Conservation (phyloP, 73 alveolate genomes). For the Blepharisma japonicum region DNA sequence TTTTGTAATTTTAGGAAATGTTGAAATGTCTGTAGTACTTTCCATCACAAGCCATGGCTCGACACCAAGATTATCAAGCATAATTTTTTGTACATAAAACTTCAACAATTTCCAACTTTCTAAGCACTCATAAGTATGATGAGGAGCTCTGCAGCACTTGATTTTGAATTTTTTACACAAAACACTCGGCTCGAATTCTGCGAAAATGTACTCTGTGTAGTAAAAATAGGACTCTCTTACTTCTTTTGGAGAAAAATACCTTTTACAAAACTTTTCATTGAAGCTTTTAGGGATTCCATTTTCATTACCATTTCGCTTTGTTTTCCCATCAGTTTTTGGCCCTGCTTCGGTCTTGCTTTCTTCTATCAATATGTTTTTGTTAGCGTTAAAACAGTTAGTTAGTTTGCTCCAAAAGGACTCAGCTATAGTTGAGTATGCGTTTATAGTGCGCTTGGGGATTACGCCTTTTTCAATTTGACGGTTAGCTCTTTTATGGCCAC, state of each 20-base stretch:
- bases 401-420: too few relatives aligned
- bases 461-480: too few relatives aligned
- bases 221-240: not conserved
- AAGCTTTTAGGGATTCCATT: not conserved
- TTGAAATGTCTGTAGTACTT: too few relatives aligned
- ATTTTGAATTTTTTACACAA: not conserved
- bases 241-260: not conserved
- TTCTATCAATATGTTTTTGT: not conserved
- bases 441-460: too few relatives aligned
- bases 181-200: not conserved
- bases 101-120: not conserved
- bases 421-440: too few relatives aligned
- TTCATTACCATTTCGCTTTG: not conserved
- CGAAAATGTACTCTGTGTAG: not conserved
- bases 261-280: conserved; percentile 4
- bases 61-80: not conserved
- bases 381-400: too few relatives aligned
- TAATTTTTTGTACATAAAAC: not conserved
- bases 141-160: not conserved
- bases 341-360: conserved; percentile 1
- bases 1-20: too few relatives aligned
- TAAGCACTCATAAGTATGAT: not conserved
- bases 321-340: conserved; percentile 19
- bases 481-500: too few relatives aligned
- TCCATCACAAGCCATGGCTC: not conserved